These are phyloP conservation scores for Suhomyces kunorum DNA, from an alignment of 1,139 yeast genomes.

Conservation along the genomic window DNA sequence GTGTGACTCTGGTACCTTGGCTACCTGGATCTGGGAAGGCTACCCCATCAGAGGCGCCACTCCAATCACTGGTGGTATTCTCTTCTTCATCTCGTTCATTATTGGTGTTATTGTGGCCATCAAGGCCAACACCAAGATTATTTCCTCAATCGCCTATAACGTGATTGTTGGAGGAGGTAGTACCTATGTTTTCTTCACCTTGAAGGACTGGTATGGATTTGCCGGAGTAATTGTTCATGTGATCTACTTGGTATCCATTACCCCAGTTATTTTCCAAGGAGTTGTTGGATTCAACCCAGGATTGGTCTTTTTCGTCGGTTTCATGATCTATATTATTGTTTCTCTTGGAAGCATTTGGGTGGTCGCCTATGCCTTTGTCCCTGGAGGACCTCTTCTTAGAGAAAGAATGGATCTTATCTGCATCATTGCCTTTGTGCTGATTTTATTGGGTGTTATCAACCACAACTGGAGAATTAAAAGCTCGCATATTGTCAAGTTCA, in stretches of 20 bases:
- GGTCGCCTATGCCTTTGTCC: constrained; percentile 97
- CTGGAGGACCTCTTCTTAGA: constrained; percentile 83
- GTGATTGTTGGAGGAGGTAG: constrained; percentile 51
- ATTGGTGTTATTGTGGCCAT: constrained; percentile 50
- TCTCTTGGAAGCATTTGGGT: constrained; percentile 90
- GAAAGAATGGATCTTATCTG: constrained; percentile 83
- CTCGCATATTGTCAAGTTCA: constrained; percentile 26
- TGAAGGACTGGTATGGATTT: constrained; percentile 80
- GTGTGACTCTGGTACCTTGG: constrained; percentile 81
- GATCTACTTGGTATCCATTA: constrained; percentile 59
- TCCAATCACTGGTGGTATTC: constrained; percentile 83
- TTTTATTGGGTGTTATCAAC: constrained; percentile 42
- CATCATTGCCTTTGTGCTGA: constrained; percentile 45
- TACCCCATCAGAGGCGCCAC: constrained; percentile 85
- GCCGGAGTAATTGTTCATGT: constrained; percentile 71
- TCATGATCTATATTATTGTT: constrained; percentile 55
- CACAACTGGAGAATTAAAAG: constrained; percentile 27
- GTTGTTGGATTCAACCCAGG: constrained; percentile 63
- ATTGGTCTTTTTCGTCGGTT: constrained; percentile 56
- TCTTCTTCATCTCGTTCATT: constrained; percentile 61
- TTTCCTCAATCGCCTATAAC: constrained; percentile 31
- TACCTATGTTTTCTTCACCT: constrained; percentile 48
- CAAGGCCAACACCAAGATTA: constrained; percentile 27
- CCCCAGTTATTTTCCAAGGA: constrained; percentile 64
- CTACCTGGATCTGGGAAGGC: constrained; percentile 94